Evolutionary conservation across 345 rosid species (phyloP).

Genomic region (Populus deltoides): DNA sequence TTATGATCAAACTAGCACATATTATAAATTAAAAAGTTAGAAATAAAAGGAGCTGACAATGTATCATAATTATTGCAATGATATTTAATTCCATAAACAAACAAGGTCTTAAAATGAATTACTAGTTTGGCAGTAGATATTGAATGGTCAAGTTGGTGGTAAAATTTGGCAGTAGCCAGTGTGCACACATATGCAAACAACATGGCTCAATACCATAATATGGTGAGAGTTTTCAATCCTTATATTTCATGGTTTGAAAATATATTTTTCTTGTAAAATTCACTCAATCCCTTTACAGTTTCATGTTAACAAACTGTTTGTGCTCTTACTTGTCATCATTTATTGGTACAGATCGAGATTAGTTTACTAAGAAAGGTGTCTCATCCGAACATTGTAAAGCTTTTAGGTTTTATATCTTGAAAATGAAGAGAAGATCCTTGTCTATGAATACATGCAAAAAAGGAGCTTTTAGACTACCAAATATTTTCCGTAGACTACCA

Average conservation of each 20-base stretch:
- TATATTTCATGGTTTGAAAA: neutral
- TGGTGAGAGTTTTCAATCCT: neutral
- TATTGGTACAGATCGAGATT: neutral
- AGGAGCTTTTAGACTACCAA: too few species aligned
- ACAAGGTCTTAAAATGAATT: too few species aligned
- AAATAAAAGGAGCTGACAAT: too few species aligned
- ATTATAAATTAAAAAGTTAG: too few species aligned
- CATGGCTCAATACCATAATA: neutral
- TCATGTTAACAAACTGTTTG: neutral
- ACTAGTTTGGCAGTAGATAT: too few species aligned
- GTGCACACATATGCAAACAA: neutral
- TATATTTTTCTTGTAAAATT: neutral
- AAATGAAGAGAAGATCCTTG: neutral
- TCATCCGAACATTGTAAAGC: conserved; percentile 11
- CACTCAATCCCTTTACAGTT: neutral
- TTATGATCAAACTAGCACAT: too few species aligned
- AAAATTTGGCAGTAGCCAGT: neutral
- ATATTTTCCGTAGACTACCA: neutral
- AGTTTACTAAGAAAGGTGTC: neutral
- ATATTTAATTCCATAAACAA: too few species aligned
- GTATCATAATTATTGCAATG: too few species aligned
- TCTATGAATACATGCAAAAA: neutral
- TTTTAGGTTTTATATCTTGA: neutral
- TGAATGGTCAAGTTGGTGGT: neutral
- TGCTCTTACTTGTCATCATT: too few species aligned